Base-by-base conservation (phyloP, 257 asterid genomes). In the Solanum chiquidenum region DNA sequence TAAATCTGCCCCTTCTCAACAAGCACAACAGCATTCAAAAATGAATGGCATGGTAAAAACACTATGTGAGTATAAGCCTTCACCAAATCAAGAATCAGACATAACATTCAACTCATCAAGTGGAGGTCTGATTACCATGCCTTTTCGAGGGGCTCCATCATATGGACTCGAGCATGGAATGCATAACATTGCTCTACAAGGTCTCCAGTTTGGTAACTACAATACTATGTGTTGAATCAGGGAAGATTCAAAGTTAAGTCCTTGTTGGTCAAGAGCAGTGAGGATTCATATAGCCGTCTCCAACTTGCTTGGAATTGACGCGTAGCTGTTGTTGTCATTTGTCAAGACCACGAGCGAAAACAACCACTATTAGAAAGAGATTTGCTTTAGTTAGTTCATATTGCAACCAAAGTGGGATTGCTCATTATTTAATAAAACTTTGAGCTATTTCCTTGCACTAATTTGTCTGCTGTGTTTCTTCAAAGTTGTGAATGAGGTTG, bases 191-290 rank as follows among this genome's bases (percentile, higher is more conserved):
- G 87, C 87, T 86, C 92, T 89, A 23, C 91, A 89, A 71, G 93
- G 92, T 52, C 87, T 93, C 33, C 91, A 89, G 64, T 86, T 92
- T 74, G 94, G 94, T 69, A 91, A 90, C 82, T 90, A 91, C 75
- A 60, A 94, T 49, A 49, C 86, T 29, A 49, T 49, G 86, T 82
- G 86, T 82, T 82, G 86, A 82, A 21, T 80, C 85, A 1, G 40
- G 18, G 9, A 42, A 29, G 90, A 35, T 91, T 92, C 86, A 94
- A 92, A 86, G 87, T 91, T 92, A 90, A 93, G 86, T 87, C 89
- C 37, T 86, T 91, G n/a, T 83, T 44, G 21, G 90, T 72, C 75
- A 83, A 35, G 88, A 89, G 86, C 44, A 52, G 21, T 23, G 40
- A 64, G 52, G 86, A 49, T 82, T 49, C 69, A 29, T 49, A 82